Conservation (phyloP, 176 grass and related monocot species). For the Hordeum vulgare region DNA sequence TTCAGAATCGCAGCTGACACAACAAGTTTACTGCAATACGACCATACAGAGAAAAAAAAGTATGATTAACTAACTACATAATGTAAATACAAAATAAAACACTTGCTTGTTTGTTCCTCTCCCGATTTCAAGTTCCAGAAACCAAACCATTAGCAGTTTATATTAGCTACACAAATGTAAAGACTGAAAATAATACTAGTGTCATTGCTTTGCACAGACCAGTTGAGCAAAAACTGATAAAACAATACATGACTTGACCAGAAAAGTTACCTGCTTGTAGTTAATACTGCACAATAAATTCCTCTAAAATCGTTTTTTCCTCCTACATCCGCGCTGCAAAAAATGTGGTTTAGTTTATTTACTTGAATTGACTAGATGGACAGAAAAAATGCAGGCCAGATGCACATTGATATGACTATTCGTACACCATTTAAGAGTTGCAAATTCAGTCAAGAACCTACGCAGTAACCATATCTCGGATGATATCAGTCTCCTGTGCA, state of each 20-base stretch:
- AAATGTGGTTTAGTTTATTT: slow-evolving; percentile 17
- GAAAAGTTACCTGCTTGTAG: slow-evolving; percentile 36
- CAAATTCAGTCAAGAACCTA: slow-evolving; percentile 42
- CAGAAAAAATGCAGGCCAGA: neutral
- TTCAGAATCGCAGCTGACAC: slow-evolving; percentile 56
- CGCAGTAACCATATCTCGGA: slow-evolving; percentile 55
- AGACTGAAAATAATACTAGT: neutral
- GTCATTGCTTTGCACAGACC: slow-evolving; percentile 1
- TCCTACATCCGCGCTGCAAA: slow-evolving; percentile 40
- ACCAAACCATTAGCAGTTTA: neutral
- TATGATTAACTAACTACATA: neutral
- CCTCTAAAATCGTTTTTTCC: slow-evolving; percentile 56
- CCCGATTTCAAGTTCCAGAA: neutral
- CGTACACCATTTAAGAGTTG: slow-evolving; percentile 4
- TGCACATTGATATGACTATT: slow-evolving; percentile 9
- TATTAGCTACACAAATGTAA: slow-evolving; percentile 8
- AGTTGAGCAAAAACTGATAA: slow-evolving; percentile 9
- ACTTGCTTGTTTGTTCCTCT: neutral
- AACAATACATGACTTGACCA: neutral
- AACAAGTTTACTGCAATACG: slow-evolving; percentile 30
- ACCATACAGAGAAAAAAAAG: neutral
- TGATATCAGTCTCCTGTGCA: slow-evolving; percentile 18
- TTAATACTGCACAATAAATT: slow-evolving; percentile 58
- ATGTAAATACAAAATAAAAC: neutral
- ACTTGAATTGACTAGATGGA: slow-evolving; percentile 18